Percentiles rank a stretch among this genome's conserved stretches.
Conservation (phyloP, 2,329 filamentous ascomycete genomes). For the Hymenoscyphus infarciens region DNA sequence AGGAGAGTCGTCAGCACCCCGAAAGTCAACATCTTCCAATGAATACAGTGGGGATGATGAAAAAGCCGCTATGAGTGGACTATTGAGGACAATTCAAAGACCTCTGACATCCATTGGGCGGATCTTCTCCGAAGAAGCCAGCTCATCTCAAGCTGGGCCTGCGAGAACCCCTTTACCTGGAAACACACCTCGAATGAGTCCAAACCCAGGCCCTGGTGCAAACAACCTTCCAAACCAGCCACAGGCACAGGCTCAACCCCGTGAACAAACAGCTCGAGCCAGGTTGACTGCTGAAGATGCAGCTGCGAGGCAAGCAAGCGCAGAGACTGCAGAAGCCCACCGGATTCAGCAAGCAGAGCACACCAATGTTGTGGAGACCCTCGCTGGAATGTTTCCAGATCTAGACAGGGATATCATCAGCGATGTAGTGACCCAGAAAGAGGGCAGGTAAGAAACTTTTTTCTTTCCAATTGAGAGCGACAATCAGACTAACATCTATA, state of each 20-base stretch:
- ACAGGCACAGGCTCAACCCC: slow-evolving; percentile 20
- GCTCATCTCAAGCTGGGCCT: slow-evolving; percentile 35
- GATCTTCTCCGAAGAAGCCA: slow-evolving; percentile 76
- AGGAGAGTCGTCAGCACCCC: slow-evolving; percentile 54
- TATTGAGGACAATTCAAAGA: slow-evolving; percentile 86
- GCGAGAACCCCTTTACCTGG: slow-evolving; percentile 45
- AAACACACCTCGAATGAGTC: slow-evolving; percentile 38
- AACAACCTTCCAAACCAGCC: slow-evolving; percentile 27
- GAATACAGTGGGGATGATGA: slow-evolving; percentile 61
- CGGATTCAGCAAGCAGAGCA: slow-evolving; percentile 82
- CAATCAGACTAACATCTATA: slow-evolving; percentile 26
- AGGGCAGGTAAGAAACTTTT: slow-evolving; percentile 69
- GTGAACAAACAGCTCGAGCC: slow-evolving; percentile 20
- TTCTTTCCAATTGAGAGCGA: background rate
- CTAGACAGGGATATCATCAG: slow-evolving; percentile 92
- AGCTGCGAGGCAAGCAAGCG: slow-evolving; percentile 84
- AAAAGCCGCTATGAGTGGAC: slow-evolving; percentile 74
- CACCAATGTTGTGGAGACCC: slow-evolving; percentile 84
- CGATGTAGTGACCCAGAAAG: slow-evolving; percentile 93
- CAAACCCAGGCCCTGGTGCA: slow-evolving; percentile 29
- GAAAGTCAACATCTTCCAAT: slow-evolving; percentile 52
- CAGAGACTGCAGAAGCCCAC: slow-evolving; percentile 83
- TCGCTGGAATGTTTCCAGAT: slow-evolving; percentile 95
- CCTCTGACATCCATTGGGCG: slow-evolving; percentile 88
- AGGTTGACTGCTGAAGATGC: slow-evolving; percentile 74